Conservation (phyloP, 768 basidiomycete genomes). For the Boletus fagicola region DNA sequence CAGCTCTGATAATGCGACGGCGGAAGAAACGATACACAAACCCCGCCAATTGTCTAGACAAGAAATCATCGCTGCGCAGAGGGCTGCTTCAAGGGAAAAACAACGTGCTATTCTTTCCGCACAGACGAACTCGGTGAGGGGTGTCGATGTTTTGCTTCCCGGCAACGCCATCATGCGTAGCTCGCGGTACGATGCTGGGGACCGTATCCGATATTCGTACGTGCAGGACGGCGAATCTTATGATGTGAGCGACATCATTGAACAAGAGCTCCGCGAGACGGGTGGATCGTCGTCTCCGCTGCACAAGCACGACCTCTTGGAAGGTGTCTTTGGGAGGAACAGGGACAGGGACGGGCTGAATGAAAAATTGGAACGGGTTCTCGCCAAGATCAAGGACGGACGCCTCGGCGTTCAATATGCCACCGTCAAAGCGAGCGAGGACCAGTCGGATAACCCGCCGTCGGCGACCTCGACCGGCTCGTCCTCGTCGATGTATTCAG, state of each 20-base stretch:
- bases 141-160: constrained; percentile 84
- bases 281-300: constrained; percentile 27
- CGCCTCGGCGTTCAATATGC: constrained; percentile 40
- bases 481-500: constrained; percentile 58
- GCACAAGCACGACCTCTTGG: constrained; percentile 59
- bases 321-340: constrained; percentile 59
- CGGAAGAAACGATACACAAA: constrained; percentile 36
- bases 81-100: constrained; percentile 80
- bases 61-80: constrained; percentile 92
- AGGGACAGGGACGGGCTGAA: constrained; percentile 60
- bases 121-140: constrained; percentile 79
- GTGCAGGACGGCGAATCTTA: constrained; percentile 90
- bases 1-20: constrained; percentile 42
- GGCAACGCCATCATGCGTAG: constrained; percentile 86
- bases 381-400: constrained; percentile 71
- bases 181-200: constrained; percentile 65
- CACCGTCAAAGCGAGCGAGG: constrained; percentile 6
- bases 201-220: constrained; percentile 89
- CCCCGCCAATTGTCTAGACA: constrained; percentile 58
- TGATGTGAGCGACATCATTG: constrained; percentile 92
- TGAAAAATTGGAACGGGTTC: constrained; percentile 71
- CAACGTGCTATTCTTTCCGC: constrained; percentile 84
- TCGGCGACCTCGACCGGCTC: constrained; percentile 30
- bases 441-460: constrained; percentile 23
- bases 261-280: constrained; percentile 77